Conservation (phyloP, 2,329 filamentous ascomycete genomes). For the Colletotrichum musicola region DNA sequence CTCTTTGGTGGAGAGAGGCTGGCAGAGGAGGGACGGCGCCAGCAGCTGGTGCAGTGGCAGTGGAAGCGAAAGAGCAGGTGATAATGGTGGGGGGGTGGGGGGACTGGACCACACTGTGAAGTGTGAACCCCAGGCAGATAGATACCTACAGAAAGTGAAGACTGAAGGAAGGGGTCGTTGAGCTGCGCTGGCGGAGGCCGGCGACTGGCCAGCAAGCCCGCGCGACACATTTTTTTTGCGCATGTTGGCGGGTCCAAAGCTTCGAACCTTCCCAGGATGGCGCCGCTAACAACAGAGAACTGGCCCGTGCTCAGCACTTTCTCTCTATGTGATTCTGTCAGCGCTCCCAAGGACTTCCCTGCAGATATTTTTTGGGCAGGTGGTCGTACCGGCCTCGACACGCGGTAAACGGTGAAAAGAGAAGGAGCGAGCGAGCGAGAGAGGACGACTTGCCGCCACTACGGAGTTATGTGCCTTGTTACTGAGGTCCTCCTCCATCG, state of each 20-base stretch:
- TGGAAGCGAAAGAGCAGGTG: constrained; percentile 23
- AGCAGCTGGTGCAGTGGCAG: constrained; percentile 22
- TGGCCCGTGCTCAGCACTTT: constrained; percentile 15
- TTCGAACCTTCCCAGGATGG: constrained; percentile 5
- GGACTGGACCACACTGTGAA: background rate
- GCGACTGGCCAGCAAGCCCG: constrained; percentile 25
- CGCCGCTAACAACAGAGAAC: constrained; percentile 9
- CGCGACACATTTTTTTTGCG: constrained; percentile 19
- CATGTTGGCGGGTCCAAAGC: constrained; percentile 16
- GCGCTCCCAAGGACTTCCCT: constrained; percentile 3
- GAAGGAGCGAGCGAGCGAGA: background rate
- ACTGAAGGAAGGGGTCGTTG: background rate
- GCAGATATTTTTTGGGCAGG: background rate
- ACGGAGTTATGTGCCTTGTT: too few relatives aligned
- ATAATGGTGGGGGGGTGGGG: constrained; percentile 32
- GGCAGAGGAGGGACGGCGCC: constrained; percentile 14
- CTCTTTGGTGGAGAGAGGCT: constrained; percentile 38
- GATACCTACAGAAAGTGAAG: constrained; percentile 12
- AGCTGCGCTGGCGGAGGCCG: constrained; percentile 20
- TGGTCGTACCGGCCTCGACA: constrained; percentile 15
- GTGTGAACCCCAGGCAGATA: background rate
- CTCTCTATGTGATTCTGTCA: background rate
- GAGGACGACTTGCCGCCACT: background rate
- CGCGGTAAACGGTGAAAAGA: background rate
- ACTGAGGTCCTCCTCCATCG: too few relatives aligned